A percentile compares a stretch with the other conserved stretches of the same genome.
Conservation (phyloP, 1,284 basidiomycete species). For the Apiotrichum siamense region DNA sequence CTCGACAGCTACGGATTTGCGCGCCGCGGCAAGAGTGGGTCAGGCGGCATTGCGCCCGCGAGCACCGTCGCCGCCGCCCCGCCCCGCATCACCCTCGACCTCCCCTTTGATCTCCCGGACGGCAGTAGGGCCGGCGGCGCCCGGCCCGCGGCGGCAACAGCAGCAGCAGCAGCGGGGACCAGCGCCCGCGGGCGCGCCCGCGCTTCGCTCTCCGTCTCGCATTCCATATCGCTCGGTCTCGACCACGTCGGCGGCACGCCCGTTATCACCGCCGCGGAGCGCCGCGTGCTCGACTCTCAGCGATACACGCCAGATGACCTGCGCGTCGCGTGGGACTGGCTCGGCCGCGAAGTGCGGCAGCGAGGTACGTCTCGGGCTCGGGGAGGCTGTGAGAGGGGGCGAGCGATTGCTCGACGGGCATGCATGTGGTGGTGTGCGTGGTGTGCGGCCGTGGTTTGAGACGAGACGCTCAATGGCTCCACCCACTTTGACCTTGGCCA, state of each 20-base stretch:
- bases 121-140: too few relatives aligned
- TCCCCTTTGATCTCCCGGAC: slow-evolving; percentile 11
- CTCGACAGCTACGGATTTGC: not conserved
- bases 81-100: slow-evolving; percentile 14
- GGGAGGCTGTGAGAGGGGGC: too few relatives aligned
- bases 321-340: slow-evolving; percentile 26
- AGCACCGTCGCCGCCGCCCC: slow-evolving; percentile 10
- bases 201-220: not conserved
- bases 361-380: slow-evolving; percentile 25
- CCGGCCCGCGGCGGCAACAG: too few relatives aligned
- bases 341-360: slow-evolving; percentile 28
- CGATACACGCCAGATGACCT: slow-evolving; percentile 25
- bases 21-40: not conserved
- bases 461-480: too few relatives aligned
- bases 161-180: too few relatives aligned
- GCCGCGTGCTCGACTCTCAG: slow-evolving; percentile 20
- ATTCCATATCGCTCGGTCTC: slow-evolving; percentile 18
- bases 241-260: slow-evolving; percentile 25
- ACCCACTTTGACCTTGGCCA: too few relatives aligned
- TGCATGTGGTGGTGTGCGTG: too few relatives aligned
- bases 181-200: not conserved
- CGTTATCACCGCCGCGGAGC: slow-evolving; percentile 21
- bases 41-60: not conserved
- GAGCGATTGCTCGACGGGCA: too few relatives aligned
- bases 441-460: too few relatives aligned